Evolutionary conservation across 2,329 filamentous ascomycete species (phyloP), one percentile per base, ranked within the genome.

Genomic region (Graphium sp.): DNA sequence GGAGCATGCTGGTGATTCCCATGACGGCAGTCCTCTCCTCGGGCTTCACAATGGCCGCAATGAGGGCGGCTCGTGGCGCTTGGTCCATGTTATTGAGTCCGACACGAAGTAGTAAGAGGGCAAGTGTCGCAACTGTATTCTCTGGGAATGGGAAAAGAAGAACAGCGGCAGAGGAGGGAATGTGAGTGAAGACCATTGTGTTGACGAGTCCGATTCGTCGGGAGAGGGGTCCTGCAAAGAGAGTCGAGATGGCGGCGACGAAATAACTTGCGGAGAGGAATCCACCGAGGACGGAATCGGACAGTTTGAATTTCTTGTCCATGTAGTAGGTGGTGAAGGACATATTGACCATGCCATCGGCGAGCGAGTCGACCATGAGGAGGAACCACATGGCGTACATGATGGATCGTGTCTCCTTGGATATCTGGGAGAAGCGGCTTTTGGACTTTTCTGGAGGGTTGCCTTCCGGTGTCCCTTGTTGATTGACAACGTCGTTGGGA

Each of bases 11-110:
- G 0, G 71, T 76, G 37, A 79, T 72, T 9, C 74, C 74, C 68
- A 78, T 73, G n/a, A 74, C 70, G 1, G 71, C 73, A 1, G 74
- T 79, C 2, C 73, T 55, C 46, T 79, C 74, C 30, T 68, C 62
- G 1, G 71, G 64, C 35, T 59, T 63, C 3, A 78, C 72, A 1
- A 75, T 68, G 0, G 71, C 71, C 1, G 73, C 70, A 28, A 79
- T 74, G 32, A 79, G 68, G 0, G 74, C 72, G 1, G 71, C 55
- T 3, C 74, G 57, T 0, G 74, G 74, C 0, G 68, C 72, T 49
- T 78, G 73, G 36, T 78, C 74, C 69, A 79, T 76, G 35, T 64
- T 71, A 40, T 77, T 77, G 24, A 78, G 51, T 0, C 67, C 67
- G 3, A 69, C 57, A 5, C 73, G 60, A 13, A 77, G 44, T 16